Base-by-base conservation (phyloP, 192 early-diverging fungal species). In the Borealophlyctis nickersoniae region DNA sequence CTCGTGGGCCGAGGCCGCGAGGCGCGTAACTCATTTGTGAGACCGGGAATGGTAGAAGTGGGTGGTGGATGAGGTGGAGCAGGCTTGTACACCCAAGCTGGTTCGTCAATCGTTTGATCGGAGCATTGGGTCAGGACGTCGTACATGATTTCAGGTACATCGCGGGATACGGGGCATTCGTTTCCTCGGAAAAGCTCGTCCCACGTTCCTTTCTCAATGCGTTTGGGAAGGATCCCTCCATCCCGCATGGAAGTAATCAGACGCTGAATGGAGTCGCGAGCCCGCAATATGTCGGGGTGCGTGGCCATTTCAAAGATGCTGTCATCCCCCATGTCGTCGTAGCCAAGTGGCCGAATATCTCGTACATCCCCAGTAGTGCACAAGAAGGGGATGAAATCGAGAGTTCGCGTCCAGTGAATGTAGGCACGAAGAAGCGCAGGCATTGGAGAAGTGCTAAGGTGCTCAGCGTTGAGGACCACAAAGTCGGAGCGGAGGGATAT, bases 401-500 rank as follows among this genome's bases (percentile, higher is more conserved):
- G n/a, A n/a, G n/a, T n/a, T n/a, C 22, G 19, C 2, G 35, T 26
- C 63, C 63, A 65, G 16, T 63, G 27, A 13, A 65, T 30, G 32
- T 65, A 49, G 4, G 52, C 27, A 22, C 63, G 63, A 26, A 65
- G n/a, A 19, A 65, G 5, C 28, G 63, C 52, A 14, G 52, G 22
- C 23, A 30, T 11, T 30, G 56, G 52, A 56, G 60, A 32, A 27
- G 16, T 24, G 51, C 23, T 11, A 14, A 63, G 26, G 3, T 27
- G 24, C 31, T 65, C 59, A 14, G 56, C 22, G 49, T 66, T 28
- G 23, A 60, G 26, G 4, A 66, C 58, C 35, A 66, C 14, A 51
- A 66, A 66, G 48, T 66, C 65, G 2, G 9, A 24, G n/a, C 65
- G 65, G 19, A 66, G 39, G 16, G 65, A 66, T 31, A 48, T 45